phyloP scores from a whole-genome alignment of 2,329 filamentous ascomycete species.

The Xylariaceae sp. region DNA sequence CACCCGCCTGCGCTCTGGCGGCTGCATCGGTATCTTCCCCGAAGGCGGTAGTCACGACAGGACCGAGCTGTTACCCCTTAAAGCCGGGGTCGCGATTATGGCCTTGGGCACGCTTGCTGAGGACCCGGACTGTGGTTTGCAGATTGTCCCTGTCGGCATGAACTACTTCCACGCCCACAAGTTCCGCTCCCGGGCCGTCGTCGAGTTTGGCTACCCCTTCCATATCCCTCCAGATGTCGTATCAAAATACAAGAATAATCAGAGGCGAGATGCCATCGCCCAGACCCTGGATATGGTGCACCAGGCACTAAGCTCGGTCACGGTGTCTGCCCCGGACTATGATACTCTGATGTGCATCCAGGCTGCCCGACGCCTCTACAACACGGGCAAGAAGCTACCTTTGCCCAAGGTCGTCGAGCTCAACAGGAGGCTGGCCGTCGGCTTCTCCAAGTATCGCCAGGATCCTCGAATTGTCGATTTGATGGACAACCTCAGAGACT shows the following conservation, averaged over 20 bases:
- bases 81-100: conserved; percentile 98
- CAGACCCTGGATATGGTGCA: conserved; percentile 83
- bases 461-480: conserved; percentile 77
- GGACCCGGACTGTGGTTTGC: conserved; percentile 80
- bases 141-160: conserved; percentile 96
- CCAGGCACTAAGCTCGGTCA: conserved; percentile 79
- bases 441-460: conserved; percentile 89
- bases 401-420: conserved; percentile 91
- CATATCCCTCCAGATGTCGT: conserved; percentile 80
- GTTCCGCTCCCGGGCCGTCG: conserved; percentile 90
- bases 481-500: conserved; percentile 71
- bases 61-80: conserved; percentile 84
- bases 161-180: conserved; percentile 99
- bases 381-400: conserved; percentile 88
- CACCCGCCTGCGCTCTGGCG: conserved; percentile 71
- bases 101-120: conserved; percentile 84
- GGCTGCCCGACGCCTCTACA: conserved; percentile 88
- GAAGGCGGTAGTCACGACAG: conserved; percentile 96
- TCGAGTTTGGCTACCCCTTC: conserved; percentile 89
- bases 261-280: conserved; percentile 82
- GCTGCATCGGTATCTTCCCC: conserved; percentile 94
- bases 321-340: conserved; percentile 88
- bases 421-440: conserved; percentile 84
- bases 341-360: conserved; percentile 97
- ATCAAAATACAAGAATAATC: conserved; percentile 76